Evolutionary conservation across 1,284 basidiomycete genomes (phyloP).

Genomic region (Cryptococcus sp.): DNA sequence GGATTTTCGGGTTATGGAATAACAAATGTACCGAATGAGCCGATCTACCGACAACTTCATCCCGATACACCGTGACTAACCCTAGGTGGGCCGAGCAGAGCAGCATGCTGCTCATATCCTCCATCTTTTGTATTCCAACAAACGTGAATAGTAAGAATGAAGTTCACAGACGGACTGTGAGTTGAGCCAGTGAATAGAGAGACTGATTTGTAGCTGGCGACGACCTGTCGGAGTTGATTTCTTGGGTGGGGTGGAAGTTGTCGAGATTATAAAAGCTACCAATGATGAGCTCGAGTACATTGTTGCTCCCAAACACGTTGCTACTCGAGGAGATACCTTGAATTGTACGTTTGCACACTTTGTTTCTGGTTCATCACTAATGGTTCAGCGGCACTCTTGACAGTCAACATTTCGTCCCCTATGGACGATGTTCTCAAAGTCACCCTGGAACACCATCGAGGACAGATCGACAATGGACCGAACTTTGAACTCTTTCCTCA

Average conservation of each 20-base stretch:
- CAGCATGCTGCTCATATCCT: no score
- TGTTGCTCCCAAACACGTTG: slow-evolving; percentile 62
- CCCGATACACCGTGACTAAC: no score
- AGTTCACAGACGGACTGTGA: slow-evolving; percentile 56
- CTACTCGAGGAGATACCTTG: slow-evolving; percentile 64
- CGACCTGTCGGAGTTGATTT: slow-evolving; percentile 39
- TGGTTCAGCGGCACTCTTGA: slow-evolving; percentile 54
- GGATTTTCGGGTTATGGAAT: no score
- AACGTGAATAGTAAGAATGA: slow-evolving; percentile 22
- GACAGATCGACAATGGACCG: slow-evolving; percentile 50
- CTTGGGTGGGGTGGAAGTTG: slow-evolving; percentile 58
- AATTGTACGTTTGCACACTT: slow-evolving; percentile 45
- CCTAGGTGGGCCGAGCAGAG: no score
- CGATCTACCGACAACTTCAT: no score
- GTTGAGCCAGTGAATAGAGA: slow-evolving; percentile 1
- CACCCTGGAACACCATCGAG: slow-evolving; percentile 52
- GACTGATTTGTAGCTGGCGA: slow-evolving; percentile 23
- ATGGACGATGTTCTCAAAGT: slow-evolving; percentile 59
- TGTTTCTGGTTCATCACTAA: background rate
- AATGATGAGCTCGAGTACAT: slow-evolving; percentile 57
- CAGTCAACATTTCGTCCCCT: slow-evolving; percentile 60
- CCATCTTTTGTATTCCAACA: no score
- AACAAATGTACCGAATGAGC: no score
- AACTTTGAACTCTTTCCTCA: slow-evolving; percentile 64
- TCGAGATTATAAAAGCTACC: slow-evolving; percentile 38